These are phyloP conservation scores for Candida mattraensis DNA, from an alignment of 805 yeast genomes.

Conservation along the genomic window DNA sequence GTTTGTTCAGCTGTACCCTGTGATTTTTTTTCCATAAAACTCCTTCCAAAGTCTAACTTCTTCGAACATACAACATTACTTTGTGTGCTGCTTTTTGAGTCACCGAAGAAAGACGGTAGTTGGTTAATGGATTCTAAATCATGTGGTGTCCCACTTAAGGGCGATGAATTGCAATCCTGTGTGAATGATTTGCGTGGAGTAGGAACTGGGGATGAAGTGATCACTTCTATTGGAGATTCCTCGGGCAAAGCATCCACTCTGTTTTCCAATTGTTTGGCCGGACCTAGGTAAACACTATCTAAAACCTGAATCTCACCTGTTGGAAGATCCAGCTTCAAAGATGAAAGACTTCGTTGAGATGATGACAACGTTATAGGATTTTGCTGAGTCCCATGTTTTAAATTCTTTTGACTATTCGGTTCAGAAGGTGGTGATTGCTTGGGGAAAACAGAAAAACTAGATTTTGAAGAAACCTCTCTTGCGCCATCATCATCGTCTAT, in stretches of 20 bases:
- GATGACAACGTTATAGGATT: slow-evolving; percentile 19
- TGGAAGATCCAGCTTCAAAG: slow-evolving; percentile 1
- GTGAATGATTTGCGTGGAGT: slow-evolving; percentile 7
- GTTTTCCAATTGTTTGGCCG: slow-evolving; percentile 1
- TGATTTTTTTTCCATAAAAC: too few species aligned
- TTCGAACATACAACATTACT: too few species aligned
- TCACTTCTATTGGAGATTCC: too few species aligned
- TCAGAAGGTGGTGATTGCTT: neutral
- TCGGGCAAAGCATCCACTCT: too few species aligned
- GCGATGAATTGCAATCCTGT: slow-evolving; percentile 9
- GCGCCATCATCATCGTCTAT: slow-evolving; percentile 4
- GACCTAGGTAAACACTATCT: slow-evolving; percentile 18
- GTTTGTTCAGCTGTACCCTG: too few species aligned
- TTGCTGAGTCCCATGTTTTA: slow-evolving; percentile 15
- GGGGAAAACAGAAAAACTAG: slow-evolving; percentile 16
- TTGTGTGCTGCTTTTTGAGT: slow-evolving; percentile 1
- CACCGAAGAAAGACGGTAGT: slow-evolving; percentile 10
- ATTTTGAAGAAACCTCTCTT: neutral
- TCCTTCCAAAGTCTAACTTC: neutral
- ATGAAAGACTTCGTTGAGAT: slow-evolving; percentile 5
- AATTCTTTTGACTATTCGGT: slow-evolving; percentile 1
- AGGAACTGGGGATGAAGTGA: slow-evolving; percentile 21
- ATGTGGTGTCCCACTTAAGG: slow-evolving; percentile 1
- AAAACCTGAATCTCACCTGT: slow-evolving; percentile 22
- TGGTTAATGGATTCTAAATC: slow-evolving; percentile 12